Conservation (phyloP, 169 alveolate genomes). For the Plasmodium gonderi region DNA sequence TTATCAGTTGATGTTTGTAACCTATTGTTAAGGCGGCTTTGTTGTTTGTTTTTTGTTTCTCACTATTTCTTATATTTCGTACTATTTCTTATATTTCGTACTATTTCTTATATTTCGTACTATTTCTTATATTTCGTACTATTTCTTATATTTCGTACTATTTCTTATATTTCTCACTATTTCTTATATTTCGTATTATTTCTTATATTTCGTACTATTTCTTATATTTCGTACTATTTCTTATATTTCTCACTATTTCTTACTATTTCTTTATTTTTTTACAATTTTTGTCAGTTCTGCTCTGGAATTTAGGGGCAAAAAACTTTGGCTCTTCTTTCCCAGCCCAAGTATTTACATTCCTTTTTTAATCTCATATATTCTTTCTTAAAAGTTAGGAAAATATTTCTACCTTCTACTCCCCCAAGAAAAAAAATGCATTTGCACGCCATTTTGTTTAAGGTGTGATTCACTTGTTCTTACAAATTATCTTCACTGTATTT, state of each 20-base stretch:
- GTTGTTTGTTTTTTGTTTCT: neutral
- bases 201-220: neutral
- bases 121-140: neutral
- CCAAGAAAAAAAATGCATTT: neutral
- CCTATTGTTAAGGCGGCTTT: neutral
- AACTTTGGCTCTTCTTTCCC: neutral
- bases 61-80: neutral
- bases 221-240: neutral
- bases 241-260: neutral
- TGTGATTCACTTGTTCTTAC: neutral
- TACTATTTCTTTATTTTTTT: neutral
- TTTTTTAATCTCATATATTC: too few relatives aligned
- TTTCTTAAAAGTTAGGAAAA: too few relatives aligned
- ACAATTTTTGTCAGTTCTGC: neutral
- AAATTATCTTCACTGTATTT: too few relatives aligned
- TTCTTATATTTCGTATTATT: neutral
- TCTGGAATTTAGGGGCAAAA: neutral
- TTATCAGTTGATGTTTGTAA: neutral
- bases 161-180: neutral
- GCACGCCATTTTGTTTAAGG: too few relatives aligned
- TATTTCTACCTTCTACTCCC: neutral
- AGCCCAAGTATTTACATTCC: neutral
- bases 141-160: neutral
- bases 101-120: neutral
- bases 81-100: neutral